Conservation (phyloP, 176 grass and related monocot genomes). For the Eleusine indica region DNA sequence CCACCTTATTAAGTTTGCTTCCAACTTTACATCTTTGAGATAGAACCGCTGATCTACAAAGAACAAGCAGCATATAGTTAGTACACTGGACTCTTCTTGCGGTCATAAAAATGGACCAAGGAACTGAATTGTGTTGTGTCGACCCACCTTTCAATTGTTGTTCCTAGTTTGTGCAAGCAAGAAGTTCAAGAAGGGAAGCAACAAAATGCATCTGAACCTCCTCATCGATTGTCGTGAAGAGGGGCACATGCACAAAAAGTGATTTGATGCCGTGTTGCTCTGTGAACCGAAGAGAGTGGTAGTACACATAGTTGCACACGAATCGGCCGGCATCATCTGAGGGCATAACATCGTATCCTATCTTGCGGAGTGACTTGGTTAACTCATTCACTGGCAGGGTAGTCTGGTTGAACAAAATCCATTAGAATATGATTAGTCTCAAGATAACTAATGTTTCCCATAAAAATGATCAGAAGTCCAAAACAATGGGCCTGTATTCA, state of each 20-base stretch:
- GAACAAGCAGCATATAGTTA: not conserved
- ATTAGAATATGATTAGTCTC: not conserved
- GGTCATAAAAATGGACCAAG: not conserved
- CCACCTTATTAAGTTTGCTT: conserved; percentile 45
- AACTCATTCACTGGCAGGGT: conserved; percentile 73
- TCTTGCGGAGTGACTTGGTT: conserved; percentile 67
- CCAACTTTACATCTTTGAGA: conserved; percentile 43
- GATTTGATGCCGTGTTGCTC: conserved; percentile 82
- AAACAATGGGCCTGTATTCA: not conserved
- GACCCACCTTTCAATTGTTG: conserved; percentile 28
- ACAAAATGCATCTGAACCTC: conserved; percentile 90
- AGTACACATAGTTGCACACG: conserved; percentile 97
- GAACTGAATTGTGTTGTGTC: not conserved
- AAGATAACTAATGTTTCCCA: not conserved
- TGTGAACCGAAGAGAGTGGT: conserved; percentile 84
- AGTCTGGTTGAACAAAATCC: conserved; percentile 47
- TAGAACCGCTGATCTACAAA: conserved; percentile 37
- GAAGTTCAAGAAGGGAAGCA: conserved; percentile 71
- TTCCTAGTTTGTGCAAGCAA: conserved; percentile 58
- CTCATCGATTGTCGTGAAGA: conserved; percentile 86
- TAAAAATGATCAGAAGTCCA: not conserved
- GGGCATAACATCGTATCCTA: conserved; percentile 77
- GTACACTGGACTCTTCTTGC: not conserved
- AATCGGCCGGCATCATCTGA: conserved; percentile 91
- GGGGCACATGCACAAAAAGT: conserved; percentile 94